phyloP scores from a whole-genome alignment of 371 early-diverging fungal genomes.

The Mucor circinelloides region DNA sequence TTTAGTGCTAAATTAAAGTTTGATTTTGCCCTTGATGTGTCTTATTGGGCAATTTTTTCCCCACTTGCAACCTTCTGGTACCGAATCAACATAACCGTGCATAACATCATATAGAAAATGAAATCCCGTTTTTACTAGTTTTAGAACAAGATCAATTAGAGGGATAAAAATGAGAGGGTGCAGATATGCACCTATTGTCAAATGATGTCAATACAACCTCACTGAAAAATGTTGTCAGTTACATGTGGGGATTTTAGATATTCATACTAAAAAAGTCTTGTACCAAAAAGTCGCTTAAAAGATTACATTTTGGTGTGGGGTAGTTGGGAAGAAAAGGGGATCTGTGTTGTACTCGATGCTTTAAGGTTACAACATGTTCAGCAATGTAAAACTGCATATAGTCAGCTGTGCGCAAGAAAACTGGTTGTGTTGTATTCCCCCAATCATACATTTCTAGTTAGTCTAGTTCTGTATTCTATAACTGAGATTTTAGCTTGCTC shows the following conservation, averaged over 20 bases:
- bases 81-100: neutral
- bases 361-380: neutral
- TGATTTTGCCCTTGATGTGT: neutral
- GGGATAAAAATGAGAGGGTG: neutral
- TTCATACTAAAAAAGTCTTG: neutral
- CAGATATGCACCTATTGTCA: neutral
- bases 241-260: neutral
- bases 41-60: neutral
- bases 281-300: slow-evolving; percentile 1
- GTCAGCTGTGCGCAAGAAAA: neutral
- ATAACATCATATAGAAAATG: neutral
- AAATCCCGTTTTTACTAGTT: neutral
- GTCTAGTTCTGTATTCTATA: neutral
- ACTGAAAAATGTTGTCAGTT: neutral
- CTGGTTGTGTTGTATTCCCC: neutral
- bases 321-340: neutral
- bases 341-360: neutral
- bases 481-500: neutral
- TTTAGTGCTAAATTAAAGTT: neutral
- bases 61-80: neutral
- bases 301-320: neutral
- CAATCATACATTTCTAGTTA: neutral
- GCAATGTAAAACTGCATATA: neutral
- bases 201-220: neutral
- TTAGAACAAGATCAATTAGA: neutral